Evolutionary conservation across 2,329 filamentous ascomycete genomes (phyloP), one percentile per base, ranked within the genome.

Genomic region (Periconia sp.): DNA sequence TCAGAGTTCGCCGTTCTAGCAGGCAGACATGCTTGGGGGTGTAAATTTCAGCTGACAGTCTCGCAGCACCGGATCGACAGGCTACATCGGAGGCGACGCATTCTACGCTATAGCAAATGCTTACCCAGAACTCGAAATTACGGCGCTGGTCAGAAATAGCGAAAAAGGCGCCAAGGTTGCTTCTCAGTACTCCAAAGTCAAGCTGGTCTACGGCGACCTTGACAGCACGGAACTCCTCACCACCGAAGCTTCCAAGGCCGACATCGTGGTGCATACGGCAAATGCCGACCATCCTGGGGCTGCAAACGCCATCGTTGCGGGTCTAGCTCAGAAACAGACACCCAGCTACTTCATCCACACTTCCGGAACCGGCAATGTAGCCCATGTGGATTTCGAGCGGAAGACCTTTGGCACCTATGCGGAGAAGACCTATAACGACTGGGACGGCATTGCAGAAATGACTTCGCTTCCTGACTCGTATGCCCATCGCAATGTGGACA

Each of bases 401-500:
- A 65, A 71, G 13, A 73, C 65, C 0, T 77, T 71, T 10, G 81
- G 81, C 13, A 66, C 77, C 35, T 57, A 52, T 0, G 65, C 70
- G 0, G 72, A 78, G 25, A 77, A 76, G 41, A 64, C 74, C 3
- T 87, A 84, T 66, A 71, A 84, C 56, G 85, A 88, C 52, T 74
- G 82, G 54, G 73, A 79, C 8, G 79, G 78, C 36, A 75, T 88
- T 25, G 69, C 73, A 10, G 77, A 79, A 31, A 71, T 87, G 24
- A 72, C 80, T 1, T 74, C 60, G 9, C 57, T 87, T 0, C 84
- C 84, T 0, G 79, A 84, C 57, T 58, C 68, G 0, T 84, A 78
- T 8, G 60, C 76, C 17, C 87, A 91, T 69, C 81, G 85, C 11
- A 74, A 84, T 56, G 80, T 89, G 4, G 88, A 92, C 66, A 81